Evolutionary conservation across 2,329 filamentous ascomycete genomes (phyloP), one percentile per base, ranked within the genome.

Genomic region (Fusarium veterinarium): DNA sequence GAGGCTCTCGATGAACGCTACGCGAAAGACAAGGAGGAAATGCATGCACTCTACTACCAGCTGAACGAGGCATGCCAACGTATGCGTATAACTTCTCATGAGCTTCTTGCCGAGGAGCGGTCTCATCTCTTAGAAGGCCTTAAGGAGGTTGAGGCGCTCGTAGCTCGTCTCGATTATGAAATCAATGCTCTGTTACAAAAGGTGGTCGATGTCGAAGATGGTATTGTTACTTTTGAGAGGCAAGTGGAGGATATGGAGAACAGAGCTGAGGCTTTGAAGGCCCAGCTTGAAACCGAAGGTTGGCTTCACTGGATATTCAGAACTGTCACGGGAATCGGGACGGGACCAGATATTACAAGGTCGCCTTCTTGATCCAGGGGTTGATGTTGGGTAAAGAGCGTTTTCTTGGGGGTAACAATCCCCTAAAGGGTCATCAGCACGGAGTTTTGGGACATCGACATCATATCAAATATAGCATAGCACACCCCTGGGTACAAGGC

Each of bases 121-220:
- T 86, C 87, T 28, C 86, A 88, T 58, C 84, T 97, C 41, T 89
- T 88, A 8, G 93, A 96, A 78, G 88, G 88, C 20, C 85, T 95
- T 68, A 92, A 92, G 80, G 93, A 96, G 71, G 86, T 98, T 19
- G 95, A 97, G 79, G 89, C 92, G 28, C 85, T 97, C 42, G 90
- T 92, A 6, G 94, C 94, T 25, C 95, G 95, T 81, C 86, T 98
- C 61, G 95, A 98, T 77, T 98, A 98, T 81, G 95, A 98, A 84
- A 91, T 98, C 69, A 90, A 92, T 67, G 90, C 91, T 20, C 84
- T 98, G n/a, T 87, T 91, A 53, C 90, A 91, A 52, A 94, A 94
- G 76, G 92, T 97, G 14, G 88, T 93, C 76, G 95, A 98, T 78
- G 93, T 97, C 13, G 95, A 97, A 78, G 92, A 94, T 69, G 93